Conservation (phyloP, 192 early-diverging fungal genomes). For the Cladochytrium replicatum region DNA sequence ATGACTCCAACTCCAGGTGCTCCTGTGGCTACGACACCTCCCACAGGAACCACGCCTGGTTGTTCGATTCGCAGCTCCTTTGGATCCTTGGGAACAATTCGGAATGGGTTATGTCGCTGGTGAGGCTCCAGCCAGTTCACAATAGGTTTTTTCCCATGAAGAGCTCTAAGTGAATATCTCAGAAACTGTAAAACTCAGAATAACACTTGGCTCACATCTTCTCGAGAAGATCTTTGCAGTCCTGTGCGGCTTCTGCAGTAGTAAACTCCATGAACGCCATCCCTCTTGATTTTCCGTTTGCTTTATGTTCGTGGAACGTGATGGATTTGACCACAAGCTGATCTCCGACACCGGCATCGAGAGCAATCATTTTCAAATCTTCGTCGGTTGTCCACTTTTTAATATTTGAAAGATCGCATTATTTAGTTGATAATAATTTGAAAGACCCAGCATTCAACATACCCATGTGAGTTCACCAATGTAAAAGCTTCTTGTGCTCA, state of each 20-base stretch:
- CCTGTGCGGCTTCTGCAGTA: conserved; percentile 21
- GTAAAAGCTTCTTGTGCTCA: conserved; percentile 18
- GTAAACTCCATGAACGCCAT: conserved; percentile 47
- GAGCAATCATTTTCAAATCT: conserved; percentile 30
- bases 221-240: conserved; percentile 32
- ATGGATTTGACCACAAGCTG: conserved; percentile 23
- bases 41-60: conserved; percentile 1
- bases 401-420: background rate
- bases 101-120: conserved; percentile 16
- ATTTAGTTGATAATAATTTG: background rate
- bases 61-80: conserved; percentile 18
- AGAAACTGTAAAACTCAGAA: background rate
- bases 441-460: background rate
- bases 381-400: conserved; percentile 48
- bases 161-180: conserved; percentile 15
- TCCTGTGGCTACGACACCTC: too few species aligned
- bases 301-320: conserved; percentile 52
- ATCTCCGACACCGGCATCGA: conserved; percentile 35
- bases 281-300: conserved; percentile 57
- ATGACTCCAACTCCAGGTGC: too few species aligned
- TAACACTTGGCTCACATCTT: conserved; percentile 18
- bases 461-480: conserved; percentile 38
- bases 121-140: conserved; percentile 12
- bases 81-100: conserved; percentile 20
- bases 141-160: conserved; percentile 14